Evolutionary conservation across 345 rosid genomes (phyloP), one percentile per base, ranked within the genome.

Genomic region (Populus ilicifolia): DNA sequence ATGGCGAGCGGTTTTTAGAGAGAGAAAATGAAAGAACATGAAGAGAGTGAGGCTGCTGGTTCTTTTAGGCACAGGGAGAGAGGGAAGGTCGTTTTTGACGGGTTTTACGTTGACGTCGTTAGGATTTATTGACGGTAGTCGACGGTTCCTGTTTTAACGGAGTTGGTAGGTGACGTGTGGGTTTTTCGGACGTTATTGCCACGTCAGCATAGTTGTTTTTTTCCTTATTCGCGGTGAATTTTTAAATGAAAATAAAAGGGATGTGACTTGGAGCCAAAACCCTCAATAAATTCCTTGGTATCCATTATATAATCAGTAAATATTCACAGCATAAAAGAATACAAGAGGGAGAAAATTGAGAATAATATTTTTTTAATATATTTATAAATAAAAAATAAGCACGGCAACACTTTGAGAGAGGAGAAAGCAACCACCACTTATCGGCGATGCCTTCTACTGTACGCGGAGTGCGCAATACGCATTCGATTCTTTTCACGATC

Each of bases 11-110:
- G 46, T n/a, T 8, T 67, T 6, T 17, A 74, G 80, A 75, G 76
- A 56, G 73, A 52, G 44, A 63, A 78, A 77, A 75, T 10, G 44
- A 69, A 36, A 67, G 59, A 8, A 35, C 1, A 20, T 16, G 7
- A 13, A 29, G 69, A 50, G 64, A 56, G 50, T 48, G 43, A 17
- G 72, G 77, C 80, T 75, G 84, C 85, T 81, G 54, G 73, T 59
- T 5, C 64, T 23, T 59, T 23, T 59, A n/a, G 29, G 1, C 1
- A 23, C 64, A n/a, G 1, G 36, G 65, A 75, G 82, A 75, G 85
- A 65, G 86, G 79, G 71, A 12, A 75, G 77, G 87, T 88, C 87
- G 90, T 92, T 89, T 89, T 84, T 73, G 86, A 89, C 87, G 87
- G 89, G 43, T 81, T 70, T 43, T 10, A 48, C 23, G 4, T 59